Conservation (phyloP, 495 filamentous ascomycete genomes). For the Penicillium atrosanguineum region DNA sequence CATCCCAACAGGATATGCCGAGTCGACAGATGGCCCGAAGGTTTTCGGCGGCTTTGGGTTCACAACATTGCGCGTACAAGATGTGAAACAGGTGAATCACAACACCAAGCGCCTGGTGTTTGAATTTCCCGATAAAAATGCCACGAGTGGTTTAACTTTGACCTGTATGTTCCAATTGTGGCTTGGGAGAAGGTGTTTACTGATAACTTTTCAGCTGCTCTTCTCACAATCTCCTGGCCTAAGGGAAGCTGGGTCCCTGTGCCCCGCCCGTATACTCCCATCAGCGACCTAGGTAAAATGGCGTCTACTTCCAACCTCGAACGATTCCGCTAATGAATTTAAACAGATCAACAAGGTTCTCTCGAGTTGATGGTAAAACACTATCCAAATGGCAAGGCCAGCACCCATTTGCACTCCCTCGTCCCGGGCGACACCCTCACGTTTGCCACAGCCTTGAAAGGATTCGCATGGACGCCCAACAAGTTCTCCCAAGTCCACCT, state of each 20-base stretch:
- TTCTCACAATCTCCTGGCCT: slow-evolving; percentile 55
- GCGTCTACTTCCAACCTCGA: background rate
- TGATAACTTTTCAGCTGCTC: slow-evolving; percentile 37
- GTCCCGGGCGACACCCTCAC: slow-evolving; percentile 56
- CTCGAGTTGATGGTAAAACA: slow-evolving; percentile 62
- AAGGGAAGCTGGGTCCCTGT: slow-evolving; percentile 51
- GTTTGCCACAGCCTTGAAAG: slow-evolving; percentile 49
- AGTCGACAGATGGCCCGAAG: slow-evolving; percentile 19
- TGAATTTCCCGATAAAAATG: slow-evolving; percentile 50
- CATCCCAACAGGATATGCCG: slow-evolving; percentile 18
- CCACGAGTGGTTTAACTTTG: slow-evolving; percentile 49
- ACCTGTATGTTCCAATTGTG: slow-evolving; percentile 39
- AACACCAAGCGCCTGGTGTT: slow-evolving; percentile 66
- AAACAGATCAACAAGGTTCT: slow-evolving; percentile 49
- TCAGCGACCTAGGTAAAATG: slow-evolving; percentile 48
- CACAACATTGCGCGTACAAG: slow-evolving; percentile 32
- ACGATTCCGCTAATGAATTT: background rate
- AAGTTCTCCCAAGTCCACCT: slow-evolving; percentile 53
- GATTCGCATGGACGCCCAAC: slow-evolving; percentile 55
- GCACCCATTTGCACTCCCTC: slow-evolving; percentile 59
- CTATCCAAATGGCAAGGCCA: slow-evolving; percentile 62
- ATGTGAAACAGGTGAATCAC: slow-evolving; percentile 58
- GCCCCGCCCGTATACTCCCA: slow-evolving; percentile 59
- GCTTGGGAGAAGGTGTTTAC: background rate
- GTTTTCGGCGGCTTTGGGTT: slow-evolving; percentile 24